Evolutionary conservation across 257 asterid species (phyloP).

Genomic region (Rubia yunnanensis): DNA sequence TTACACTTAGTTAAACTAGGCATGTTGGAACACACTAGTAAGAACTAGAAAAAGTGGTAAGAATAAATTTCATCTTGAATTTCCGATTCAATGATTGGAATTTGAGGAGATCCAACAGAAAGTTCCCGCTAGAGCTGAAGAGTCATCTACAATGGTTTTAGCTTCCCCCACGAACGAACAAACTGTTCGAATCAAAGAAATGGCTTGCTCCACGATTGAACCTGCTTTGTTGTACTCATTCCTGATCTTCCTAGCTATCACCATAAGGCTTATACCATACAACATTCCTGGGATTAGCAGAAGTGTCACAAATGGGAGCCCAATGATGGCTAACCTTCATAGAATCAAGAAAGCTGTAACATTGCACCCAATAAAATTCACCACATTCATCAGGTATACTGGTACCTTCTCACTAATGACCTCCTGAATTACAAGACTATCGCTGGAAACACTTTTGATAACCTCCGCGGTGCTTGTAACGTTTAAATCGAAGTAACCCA

Average conservation of each 20-base stretch:
- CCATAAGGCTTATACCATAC: conserved; percentile 51
- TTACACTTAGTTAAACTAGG: no score
- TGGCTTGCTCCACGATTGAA: not conserved
- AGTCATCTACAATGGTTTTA: not conserved
- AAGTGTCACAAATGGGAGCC: conserved; percentile 46
- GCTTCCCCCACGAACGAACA: not conserved
- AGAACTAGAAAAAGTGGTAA: no score
- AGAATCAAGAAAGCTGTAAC: conserved; percentile 45
- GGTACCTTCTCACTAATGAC: conserved; percentile 84
- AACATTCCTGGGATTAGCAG: conserved; percentile 62
- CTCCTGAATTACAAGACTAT: conserved; percentile 62
- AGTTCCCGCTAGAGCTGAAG: not conserved
- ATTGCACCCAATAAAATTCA: conserved; percentile 49
- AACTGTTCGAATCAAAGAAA: not conserved
- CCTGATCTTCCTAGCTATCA: conserved; percentile 23
- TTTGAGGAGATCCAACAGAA: no score
- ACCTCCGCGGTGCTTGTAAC: conserved; percentile 74
- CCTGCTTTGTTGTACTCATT: not conserved
- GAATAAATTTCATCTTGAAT: no score
- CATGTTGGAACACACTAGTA: no score
- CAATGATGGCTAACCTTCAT: conserved; percentile 56
- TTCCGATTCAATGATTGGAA: no score
- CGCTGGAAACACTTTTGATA: conserved; percentile 59
- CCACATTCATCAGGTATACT: conserved; percentile 49
- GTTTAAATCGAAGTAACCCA: conserved; percentile 69